Conservation (phyloP, 148 eudicot species). For the Vaccinium macrocarpon region DNA sequence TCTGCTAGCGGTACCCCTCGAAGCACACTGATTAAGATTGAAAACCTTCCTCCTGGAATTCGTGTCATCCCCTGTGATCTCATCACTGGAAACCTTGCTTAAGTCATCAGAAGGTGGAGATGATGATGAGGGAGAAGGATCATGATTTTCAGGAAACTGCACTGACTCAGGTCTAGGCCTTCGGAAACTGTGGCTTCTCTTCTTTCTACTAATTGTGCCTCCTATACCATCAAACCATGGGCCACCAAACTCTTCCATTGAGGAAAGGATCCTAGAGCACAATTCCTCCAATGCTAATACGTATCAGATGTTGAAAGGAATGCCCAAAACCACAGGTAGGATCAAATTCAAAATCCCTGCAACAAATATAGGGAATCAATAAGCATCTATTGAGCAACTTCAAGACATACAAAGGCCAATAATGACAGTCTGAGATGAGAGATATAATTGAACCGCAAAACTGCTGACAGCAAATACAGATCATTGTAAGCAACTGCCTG, state of each 20-base stretch:
- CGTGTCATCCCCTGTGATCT: constrained; percentile 46
- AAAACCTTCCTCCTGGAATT: constrained; percentile 59
- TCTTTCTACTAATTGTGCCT: constrained; percentile 48
- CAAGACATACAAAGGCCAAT: neutral
- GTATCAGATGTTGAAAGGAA: constrained; percentile 2
- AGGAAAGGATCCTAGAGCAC: constrained; percentile 15
- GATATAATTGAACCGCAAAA: neutral
- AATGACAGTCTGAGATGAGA: neutral
- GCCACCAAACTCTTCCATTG: constrained; percentile 64
- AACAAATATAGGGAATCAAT: neutral
- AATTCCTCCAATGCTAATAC: constrained; percentile 2
- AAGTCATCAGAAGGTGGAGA: constrained; percentile 67
- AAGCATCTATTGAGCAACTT: constrained; percentile 4
- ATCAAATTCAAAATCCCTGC: neutral
- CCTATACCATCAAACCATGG: constrained; percentile 49
- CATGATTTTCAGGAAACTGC: constrained; percentile 36
- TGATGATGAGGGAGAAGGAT: constrained; percentile 48
- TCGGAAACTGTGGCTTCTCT: constrained; percentile 60
- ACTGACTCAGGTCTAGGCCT: constrained; percentile 61
- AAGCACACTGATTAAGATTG: constrained; percentile 67
- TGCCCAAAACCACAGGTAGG: neutral
- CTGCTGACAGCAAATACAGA: neutral
- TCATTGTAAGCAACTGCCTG: neutral
- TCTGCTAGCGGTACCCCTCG: constrained; percentile 38
- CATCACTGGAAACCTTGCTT: constrained; percentile 67